These are phyloP conservation scores for Tolypocladium amazonense DNA, from an alignment of 2,329 filamentous ascomycete species.

Conservation along the genomic window DNA sequence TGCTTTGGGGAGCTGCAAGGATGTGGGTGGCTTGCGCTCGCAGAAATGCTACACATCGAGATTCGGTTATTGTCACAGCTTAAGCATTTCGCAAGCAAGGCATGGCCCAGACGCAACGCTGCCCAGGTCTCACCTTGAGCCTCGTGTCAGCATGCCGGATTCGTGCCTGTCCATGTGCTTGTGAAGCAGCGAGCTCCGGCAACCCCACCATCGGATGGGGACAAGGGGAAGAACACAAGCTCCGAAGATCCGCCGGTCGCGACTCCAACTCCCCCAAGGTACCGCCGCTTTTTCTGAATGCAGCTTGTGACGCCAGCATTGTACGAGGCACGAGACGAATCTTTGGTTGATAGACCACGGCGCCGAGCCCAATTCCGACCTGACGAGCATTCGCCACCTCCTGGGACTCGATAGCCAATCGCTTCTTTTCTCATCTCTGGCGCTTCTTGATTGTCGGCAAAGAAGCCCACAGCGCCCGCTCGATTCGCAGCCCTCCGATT, in stretches of 20 bases:
- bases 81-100: neutral
- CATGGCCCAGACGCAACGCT: neutral
- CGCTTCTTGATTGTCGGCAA: neutral
- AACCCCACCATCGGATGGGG: neutral
- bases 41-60: neutral
- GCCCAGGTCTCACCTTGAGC: neutral
- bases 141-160: neutral
- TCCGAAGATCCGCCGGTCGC: slow-evolving; percentile 18
- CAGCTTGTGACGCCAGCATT: neutral
- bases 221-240: slow-evolving; percentile 5
- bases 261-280: slow-evolving; percentile 1
- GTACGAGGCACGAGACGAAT: neutral
- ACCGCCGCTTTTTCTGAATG: neutral
- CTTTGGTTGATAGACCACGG: neutral
- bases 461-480: neutral
- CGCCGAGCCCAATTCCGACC: neutral
- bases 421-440: neutral
- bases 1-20: neutral
- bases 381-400: neutral
- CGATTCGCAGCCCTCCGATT: neutral
- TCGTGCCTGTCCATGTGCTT: neutral
- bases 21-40: neutral
- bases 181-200: neutral
- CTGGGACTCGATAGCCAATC: neutral
- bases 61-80: neutral